Evolutionary conservation across 331 rosid genomes (phyloP).

Genomic region (Stylosanthes scabra): DNA sequence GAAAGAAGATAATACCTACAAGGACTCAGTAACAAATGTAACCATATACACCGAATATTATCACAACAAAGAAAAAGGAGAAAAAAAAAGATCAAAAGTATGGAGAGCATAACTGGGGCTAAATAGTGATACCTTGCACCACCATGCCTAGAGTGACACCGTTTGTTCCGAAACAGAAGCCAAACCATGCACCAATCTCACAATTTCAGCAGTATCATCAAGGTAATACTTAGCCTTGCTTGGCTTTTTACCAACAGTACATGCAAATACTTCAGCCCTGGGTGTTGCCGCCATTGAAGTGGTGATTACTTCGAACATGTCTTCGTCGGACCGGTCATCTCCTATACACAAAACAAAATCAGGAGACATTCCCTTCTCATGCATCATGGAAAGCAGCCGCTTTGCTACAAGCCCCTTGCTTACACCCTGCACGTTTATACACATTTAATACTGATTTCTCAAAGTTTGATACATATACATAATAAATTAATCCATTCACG

Average conservation of each 20-base stretch:
- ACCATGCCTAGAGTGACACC: constrained; percentile 22
- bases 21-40: constrained; percentile 33
- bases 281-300: constrained; percentile 55
- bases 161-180: constrained; percentile 60
- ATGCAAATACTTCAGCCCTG: constrained; percentile 70
- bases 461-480: background rate
- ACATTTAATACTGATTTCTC: background rate
- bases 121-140: constrained; percentile 23
- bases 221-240: constrained; percentile 81
- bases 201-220: constrained; percentile 67
- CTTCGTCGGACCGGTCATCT: constrained; percentile 86
- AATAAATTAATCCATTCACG: background rate
- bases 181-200: constrained; percentile 65
- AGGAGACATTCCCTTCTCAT: constrained; percentile 53
- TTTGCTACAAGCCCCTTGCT: constrained; percentile 77
- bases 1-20: constrained; percentile 27
- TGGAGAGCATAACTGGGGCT: constrained; percentile 21
- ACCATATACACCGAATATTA: constrained; percentile 48
- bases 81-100: constrained; percentile 2
- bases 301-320: constrained; percentile 76
- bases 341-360: constrained; percentile 79
- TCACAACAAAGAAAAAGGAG: background rate
- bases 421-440: constrained; percentile 55
- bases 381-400: constrained; percentile 67
- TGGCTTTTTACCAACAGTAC: constrained; percentile 69